These are phyloP conservation scores for Colletotrichum chrysophilum DNA, from an alignment of 2,329 filamentous ascomycete species.

Conservation along the genomic window DNA sequence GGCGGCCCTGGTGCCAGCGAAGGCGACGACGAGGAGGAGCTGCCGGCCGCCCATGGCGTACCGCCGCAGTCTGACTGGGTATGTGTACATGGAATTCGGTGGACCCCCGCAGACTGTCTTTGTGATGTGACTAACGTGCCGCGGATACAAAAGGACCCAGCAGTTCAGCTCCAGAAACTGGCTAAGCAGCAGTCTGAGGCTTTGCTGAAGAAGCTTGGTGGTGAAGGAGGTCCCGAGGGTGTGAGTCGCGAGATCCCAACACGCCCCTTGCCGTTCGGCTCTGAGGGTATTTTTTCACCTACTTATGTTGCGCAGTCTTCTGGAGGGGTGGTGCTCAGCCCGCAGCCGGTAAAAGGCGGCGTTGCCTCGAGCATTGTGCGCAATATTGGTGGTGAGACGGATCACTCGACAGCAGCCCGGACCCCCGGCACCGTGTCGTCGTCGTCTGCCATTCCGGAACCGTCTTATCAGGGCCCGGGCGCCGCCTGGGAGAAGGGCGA, in stretches of 20 bases:
- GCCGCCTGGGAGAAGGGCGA: constrained; percentile 59
- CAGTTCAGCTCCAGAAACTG: constrained; percentile 72
- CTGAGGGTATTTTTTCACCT: constrained; percentile 50
- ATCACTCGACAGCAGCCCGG: neutral
- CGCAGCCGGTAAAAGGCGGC: constrained; percentile 48
- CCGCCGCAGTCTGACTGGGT: constrained; percentile 92
- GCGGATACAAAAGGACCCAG: constrained; percentile 67
- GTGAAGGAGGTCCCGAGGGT: constrained; percentile 30
- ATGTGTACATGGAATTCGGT: constrained; percentile 68
- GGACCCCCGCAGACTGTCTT: constrained; percentile 56
- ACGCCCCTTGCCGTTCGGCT: constrained; percentile 58
- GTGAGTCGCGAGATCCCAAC: constrained; percentile 50
- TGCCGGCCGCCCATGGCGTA: constrained; percentile 82
- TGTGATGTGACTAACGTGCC: constrained; percentile 62
- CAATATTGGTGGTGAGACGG: constrained; percentile 28
- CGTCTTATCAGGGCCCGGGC: constrained; percentile 56
- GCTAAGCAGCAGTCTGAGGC: constrained; percentile 69
- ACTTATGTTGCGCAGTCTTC: constrained; percentile 48
- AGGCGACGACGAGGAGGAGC: constrained; percentile 59
- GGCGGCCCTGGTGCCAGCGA: constrained; percentile 44
- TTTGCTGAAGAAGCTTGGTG: constrained; percentile 58
- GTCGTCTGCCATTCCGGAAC: constrained; percentile 38
- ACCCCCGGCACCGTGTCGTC: neutral
- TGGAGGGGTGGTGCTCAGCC: constrained; percentile 37
- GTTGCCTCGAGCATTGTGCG: constrained; percentile 38